Percentiles rank a stretch among this genome's conserved stretches.
Evolutionary conservation across 2,329 filamentous ascomycete genomes (phyloP).

Genomic region (Corinectria fuckeliana): DNA sequence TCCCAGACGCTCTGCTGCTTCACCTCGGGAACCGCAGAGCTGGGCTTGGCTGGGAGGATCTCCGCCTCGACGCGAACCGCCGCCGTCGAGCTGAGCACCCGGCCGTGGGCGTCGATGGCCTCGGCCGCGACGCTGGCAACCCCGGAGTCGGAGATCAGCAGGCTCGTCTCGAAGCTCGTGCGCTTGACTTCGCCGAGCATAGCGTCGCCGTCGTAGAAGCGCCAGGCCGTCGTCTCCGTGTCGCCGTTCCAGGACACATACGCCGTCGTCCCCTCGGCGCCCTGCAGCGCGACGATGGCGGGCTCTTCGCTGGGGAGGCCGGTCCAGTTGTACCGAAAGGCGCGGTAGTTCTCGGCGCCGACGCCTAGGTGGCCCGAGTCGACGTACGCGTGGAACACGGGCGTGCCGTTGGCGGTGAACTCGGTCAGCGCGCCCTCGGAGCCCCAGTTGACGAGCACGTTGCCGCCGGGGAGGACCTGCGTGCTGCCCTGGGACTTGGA

Average conservation of each 20-base stretch:
- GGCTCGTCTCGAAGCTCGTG: slow-evolving; percentile 53
- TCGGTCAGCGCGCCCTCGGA: slow-evolving; percentile 56
- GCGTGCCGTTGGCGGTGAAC: slow-evolving; percentile 51
- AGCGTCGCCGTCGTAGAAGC: slow-evolving; percentile 52
- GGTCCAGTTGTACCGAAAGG: slow-evolving; percentile 60
- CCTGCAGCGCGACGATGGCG: slow-evolving; percentile 32
- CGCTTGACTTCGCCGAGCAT: slow-evolving; percentile 47
- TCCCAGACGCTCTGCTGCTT: slow-evolving; percentile 11
- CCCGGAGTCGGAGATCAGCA: slow-evolving; percentile 19
- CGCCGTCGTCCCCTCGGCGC: slow-evolving; percentile 26
- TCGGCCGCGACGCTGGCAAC: slow-evolving; percentile 33
- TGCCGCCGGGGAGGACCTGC: slow-evolving; percentile 60
- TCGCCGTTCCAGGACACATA: slow-evolving; percentile 64
- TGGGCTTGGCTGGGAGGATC: slow-evolving; percentile 21
- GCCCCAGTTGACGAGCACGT: slow-evolving; percentile 65
- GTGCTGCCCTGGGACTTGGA: slow-evolving; percentile 58
- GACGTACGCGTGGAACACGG: slow-evolving; percentile 61
- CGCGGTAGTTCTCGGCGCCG: slow-evolving; percentile 60
- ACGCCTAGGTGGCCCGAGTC: slow-evolving; percentile 43
- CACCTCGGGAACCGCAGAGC: neutral
- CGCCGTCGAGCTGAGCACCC: slow-evolving; percentile 27
- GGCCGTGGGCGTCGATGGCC: slow-evolving; percentile 33
- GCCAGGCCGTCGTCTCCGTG: slow-evolving; percentile 55
- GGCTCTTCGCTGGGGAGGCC: slow-evolving; percentile 46
- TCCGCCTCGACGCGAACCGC: slow-evolving; percentile 31